Base-by-base conservation (phyloP, 2,329 filamentous ascomycete species). In the Boeremia exigua region DNA sequence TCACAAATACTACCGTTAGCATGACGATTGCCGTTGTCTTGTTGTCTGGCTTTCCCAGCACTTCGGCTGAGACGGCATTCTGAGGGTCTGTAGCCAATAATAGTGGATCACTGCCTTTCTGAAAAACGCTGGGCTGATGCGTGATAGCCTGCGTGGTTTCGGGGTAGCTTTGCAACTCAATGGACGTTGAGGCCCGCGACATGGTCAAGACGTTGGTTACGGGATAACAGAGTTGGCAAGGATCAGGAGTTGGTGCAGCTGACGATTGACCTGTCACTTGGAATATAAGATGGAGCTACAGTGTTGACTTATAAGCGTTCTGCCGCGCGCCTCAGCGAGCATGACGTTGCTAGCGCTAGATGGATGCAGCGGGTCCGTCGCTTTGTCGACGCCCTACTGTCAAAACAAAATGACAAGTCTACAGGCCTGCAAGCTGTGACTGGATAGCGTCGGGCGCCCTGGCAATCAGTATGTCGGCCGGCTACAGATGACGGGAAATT, bases 11-110 rank as follows among this genome's bases (percentile, higher is more conserved):
- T 11, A 72, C 62, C 1, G 63, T 65, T 11, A 67, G 45, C 9
- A 72, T 43, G 25, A 72, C 69, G 47, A 70, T 60, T 1, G 69
- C 60, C 4, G 68, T 70, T 1, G 70, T 71, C 4, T 56, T 61
- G 30, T 66, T 71, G 7, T 59, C 57, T 15, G 66, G 68, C 3
- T 42, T 32, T 15, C 57, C 56, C 6, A 54, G 43, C 25, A 58
- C 56, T 47, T 64, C 62, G 14, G 60, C 55, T n/a, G 55, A 44
- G 12, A 64, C 57, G 1, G 59, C 47, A 17, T 64, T 61, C 5
- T 25, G 28, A 9, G 50, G 44, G 8, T 62, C 59, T 9, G 66
- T 63, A 9, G 37, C 23, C 14, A 48, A 23, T 9, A 51, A 23
- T 9, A 48, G 48, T 23, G 57, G 42, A 12, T 50, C 47, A 30